phyloP scores from a whole-genome alignment of 2,329 filamentous ascomycete species.

The Sporothrix schenckii region DNA sequence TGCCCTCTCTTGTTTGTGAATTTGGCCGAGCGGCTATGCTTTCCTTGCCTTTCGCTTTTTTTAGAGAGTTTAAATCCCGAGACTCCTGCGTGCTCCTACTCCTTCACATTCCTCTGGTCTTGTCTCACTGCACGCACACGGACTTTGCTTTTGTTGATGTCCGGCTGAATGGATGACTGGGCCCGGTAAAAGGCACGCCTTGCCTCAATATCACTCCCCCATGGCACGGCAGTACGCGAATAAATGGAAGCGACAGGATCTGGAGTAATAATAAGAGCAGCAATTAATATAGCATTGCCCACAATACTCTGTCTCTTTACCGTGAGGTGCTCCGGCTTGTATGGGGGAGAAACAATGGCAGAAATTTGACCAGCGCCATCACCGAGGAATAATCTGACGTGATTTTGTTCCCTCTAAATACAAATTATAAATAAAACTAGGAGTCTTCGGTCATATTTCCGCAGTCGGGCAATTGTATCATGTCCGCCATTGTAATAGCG shows the following conservation, averaged over 20 bases:
- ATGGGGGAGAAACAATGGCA: background rate
- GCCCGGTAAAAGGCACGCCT: background rate
- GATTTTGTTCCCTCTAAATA: too few species aligned
- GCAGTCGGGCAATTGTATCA: too few species aligned
- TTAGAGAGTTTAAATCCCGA: background rate
- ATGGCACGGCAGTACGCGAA: background rate
- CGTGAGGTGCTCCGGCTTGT: background rate
- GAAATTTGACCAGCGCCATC: background rate
- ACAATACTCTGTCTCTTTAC: background rate
- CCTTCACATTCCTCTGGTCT: background rate
- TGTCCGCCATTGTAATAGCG: too few species aligned
- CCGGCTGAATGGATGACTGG: constrained; percentile 6
- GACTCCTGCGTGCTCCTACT: background rate
- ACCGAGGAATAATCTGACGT: background rate
- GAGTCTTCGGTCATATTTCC: too few species aligned
- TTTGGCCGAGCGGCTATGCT: constrained; percentile 16
- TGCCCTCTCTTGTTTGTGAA: background rate
- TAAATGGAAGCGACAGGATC: background rate
- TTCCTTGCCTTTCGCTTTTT: background rate
- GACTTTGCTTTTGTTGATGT: constrained; percentile 4
- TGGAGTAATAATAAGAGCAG: constrained; percentile 4
- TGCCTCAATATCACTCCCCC: background rate
- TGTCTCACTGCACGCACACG: background rate
- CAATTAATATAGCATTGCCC: background rate
- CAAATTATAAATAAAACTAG: too few species aligned